Conservation (phyloP, 1,139 yeast genomes). For the Saccharomyces hybrid region DNA sequence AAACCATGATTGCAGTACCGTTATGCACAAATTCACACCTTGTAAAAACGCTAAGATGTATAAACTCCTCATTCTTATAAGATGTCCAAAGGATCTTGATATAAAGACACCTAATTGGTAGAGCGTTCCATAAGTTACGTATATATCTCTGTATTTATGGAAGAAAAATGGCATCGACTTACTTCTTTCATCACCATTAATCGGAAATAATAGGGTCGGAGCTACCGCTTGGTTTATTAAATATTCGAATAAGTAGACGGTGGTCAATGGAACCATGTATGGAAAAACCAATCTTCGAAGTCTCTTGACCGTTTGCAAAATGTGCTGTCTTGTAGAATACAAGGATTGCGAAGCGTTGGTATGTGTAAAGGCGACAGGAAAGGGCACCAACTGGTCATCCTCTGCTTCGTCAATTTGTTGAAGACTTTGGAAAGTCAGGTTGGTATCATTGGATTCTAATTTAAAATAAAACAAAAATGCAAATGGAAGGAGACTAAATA, state of each 20-base stretch:
- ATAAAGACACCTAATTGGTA: slow-evolving; percentile 91
- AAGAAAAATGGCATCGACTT: slow-evolving; percentile 37
- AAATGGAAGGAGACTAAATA: slow-evolving; percentile 44
- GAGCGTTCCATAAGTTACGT: slow-evolving; percentile 86
- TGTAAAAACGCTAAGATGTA: slow-evolving; percentile 64
- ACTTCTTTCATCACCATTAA: slow-evolving; percentile 37
- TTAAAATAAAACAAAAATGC: slow-evolving; percentile 39
- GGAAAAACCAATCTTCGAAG: slow-evolving; percentile 41
- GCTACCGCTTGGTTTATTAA: slow-evolving; percentile 86
- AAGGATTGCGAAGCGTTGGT: not conserved
- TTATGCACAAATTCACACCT: slow-evolving; percentile 50
- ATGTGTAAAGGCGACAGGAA: not conserved
- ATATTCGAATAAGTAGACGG: slow-evolving; percentile 84
- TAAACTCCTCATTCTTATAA: slow-evolving; percentile 51
- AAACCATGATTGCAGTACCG: slow-evolving; percentile 57
- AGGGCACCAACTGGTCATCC: not conserved
- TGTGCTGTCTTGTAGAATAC: not conserved
- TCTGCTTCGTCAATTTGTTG: not conserved
- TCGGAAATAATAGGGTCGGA: slow-evolving; percentile 75
- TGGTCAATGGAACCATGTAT: slow-evolving; percentile 72
- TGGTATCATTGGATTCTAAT: slow-evolving; percentile 10
- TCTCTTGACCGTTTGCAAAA: not conserved
- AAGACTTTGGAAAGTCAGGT: not conserved
- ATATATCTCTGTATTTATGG: slow-evolving; percentile 67
- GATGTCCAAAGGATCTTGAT: slow-evolving; percentile 73